Evolutionary conservation across 2,329 filamentous ascomycete genomes (phyloP), one percentile per base, ranked within the genome.

Genomic region (Exophiala phaeomuriformis): DNA sequence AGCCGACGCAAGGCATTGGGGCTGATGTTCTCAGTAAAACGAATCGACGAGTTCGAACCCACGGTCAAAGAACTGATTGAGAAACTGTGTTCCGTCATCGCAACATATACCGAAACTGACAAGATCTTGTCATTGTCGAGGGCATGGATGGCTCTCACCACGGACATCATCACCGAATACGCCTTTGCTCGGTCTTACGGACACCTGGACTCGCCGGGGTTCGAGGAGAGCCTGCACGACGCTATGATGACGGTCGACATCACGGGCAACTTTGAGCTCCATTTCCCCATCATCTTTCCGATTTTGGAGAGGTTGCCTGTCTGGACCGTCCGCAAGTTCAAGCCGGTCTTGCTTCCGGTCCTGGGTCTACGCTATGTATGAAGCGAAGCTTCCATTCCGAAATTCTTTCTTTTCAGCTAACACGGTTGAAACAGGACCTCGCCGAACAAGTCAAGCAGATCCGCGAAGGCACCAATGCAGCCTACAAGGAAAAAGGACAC

Each of bases 101-200:
- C 52, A 4, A 49, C 63, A 27, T 65, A 63, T 59, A 63, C 53
- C 33, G 56, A 56, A 29, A 57, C 33, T 54, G 58, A 45, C 51
- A 63, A 52, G 47, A 59, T 51, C 51, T 61, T 65, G 44, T 56
- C 60, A 35, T 52, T 59, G 44, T 64, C 60, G 45, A 52, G 64
- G 19, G 67, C 64, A 4, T 64, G 66, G 47, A 57, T 68, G 27
- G 72, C 72, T 27, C 66, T 71, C 43, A 71, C 71, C 1, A 72
- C 72, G 32, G 74, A 76, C 32, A 68, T 75, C 42, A 72, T 77
- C 57, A 73, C 72, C 55, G 66, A 72, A 49, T 75, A 74, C 53
- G 56, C 49, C 43, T 63, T 64, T 45, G 59, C 44, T n/a, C 45
- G 54, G 8, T 37, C 52, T 8, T 61, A 57, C 35, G 43, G 56